Percentiles rank a stretch among this genome's conserved stretches.
These are phyloP conservation scores for Mortierella sp. DNA, from an alignment of 371 early-diverging fungal genomes.

Conservation along the genomic window DNA sequence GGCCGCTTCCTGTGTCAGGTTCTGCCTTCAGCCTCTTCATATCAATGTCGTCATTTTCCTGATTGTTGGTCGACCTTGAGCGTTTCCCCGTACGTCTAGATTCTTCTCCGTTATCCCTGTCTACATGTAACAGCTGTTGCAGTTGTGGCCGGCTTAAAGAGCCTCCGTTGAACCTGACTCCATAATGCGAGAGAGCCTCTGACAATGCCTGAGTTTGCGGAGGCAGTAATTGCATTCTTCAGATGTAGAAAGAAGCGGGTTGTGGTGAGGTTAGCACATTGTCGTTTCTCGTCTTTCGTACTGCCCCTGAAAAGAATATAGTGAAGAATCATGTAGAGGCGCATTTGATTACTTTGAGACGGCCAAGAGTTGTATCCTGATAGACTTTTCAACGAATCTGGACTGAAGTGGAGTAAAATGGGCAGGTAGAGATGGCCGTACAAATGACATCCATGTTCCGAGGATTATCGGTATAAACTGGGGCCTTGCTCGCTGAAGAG, in stretches of 20 bases:
- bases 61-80: slow-evolving; percentile 22
- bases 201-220: slow-evolving; percentile 29
- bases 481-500: slow-evolving; percentile 42
- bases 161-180: slow-evolving; percentile 39
- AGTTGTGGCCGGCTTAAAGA: slow-evolving; percentile 37
- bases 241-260: not conserved
- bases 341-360: slow-evolving; percentile 35
- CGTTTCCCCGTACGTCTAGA: slow-evolving; percentile 34
- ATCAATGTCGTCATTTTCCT: slow-evolving; percentile 28
- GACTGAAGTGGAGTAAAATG: slow-evolving; percentile 33
- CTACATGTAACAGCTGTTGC: slow-evolving; percentile 44
- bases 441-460: slow-evolving; percentile 28
- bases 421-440: slow-evolving; percentile 25
- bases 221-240: slow-evolving; percentile 31
- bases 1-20: slow-evolving; percentile 6
- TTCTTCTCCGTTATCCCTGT: slow-evolving; percentile 43
- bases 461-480: slow-evolving; percentile 49
- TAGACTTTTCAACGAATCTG: slow-evolving; percentile 41
- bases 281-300: no score
- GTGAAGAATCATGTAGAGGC: no score
- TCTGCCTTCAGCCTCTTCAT: slow-evolving; percentile 41
- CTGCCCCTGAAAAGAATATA: no score
- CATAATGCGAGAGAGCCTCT: slow-evolving; percentile 32
- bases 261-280: not conserved
- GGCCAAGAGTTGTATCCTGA: slow-evolving; percentile 48